Conservation (phyloP, 768 basidiomycete species). For the Mrakia blollopis region DNA sequence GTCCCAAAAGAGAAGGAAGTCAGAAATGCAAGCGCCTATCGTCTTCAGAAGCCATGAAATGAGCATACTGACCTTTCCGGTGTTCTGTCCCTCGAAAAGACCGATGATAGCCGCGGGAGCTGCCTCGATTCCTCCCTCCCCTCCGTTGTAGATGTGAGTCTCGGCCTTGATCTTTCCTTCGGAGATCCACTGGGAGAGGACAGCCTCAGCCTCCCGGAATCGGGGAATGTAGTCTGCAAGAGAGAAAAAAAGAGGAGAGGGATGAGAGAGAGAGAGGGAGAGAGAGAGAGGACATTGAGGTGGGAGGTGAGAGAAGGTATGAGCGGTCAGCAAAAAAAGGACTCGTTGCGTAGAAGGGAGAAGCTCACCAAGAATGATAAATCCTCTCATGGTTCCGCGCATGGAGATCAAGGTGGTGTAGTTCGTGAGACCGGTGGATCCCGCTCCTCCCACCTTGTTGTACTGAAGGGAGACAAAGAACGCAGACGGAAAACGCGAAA, state of each 20-base stretch:
- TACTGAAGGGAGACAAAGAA: not conserved
- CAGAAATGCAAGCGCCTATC: not conserved
- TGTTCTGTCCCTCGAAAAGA: not conserved
- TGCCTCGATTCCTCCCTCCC: conserved; percentile 8
- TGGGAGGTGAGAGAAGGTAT: not conserved
- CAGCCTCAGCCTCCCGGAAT: conserved; percentile 3
- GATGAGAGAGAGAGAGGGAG: not conserved
- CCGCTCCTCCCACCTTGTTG: conserved; percentile 3
- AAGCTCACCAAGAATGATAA: conserved; percentile 14
- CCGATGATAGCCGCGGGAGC: not conserved
- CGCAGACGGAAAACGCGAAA: not conserved
- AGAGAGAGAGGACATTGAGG: too few species aligned
- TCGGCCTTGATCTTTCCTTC: conserved; percentile 6
- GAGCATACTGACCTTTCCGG: not conserved
- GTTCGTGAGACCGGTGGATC: not conserved
- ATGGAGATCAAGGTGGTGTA: conserved; percentile 14
- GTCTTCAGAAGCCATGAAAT: not conserved
- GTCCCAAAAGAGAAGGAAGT: not conserved
- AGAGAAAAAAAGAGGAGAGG: too few species aligned
- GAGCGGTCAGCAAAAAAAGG: not conserved
- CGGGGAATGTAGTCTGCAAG: not conserved
- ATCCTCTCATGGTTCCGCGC: conserved; percentile 12
- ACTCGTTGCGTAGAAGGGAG: not conserved
- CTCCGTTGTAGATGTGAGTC: not conserved
- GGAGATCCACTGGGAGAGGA: not conserved